A percentile compares a stretch with the other conserved stretches of the same genome.
phyloP scores from a whole-genome alignment of 2,329 filamentous ascomycete species.

The Shiraia sp. region DNA sequence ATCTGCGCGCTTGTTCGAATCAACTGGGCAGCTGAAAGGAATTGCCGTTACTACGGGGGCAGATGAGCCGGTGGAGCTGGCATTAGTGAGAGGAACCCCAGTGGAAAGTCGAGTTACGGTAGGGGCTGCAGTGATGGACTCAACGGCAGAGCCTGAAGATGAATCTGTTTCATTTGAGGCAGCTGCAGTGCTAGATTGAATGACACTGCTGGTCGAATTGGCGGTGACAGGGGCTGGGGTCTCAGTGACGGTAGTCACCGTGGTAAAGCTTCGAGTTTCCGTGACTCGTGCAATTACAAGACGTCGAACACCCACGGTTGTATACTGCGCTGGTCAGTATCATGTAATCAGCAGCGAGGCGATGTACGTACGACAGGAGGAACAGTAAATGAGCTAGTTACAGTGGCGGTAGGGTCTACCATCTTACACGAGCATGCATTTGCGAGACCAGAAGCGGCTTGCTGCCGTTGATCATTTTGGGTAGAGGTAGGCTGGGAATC shows the following conservation, averaged over 20 bases:
- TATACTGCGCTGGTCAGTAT: conserved; percentile 10
- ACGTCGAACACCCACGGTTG: conserved; percentile 20
- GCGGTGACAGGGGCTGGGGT: not conserved
- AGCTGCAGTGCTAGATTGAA: not conserved
- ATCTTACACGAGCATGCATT: conserved; percentile 38
- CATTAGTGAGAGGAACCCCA: not conserved
- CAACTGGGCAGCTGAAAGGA: conserved; percentile 30
- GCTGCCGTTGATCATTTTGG: conserved; percentile 13
- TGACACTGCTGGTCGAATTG: not conserved
- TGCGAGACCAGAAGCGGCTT: conserved; percentile 25
- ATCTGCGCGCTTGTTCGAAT: conserved; percentile 18
- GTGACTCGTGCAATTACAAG: conserved; percentile 11
- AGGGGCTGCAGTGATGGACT: not conserved
- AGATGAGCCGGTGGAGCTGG: conserved; percentile 1
- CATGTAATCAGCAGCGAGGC: not conserved
- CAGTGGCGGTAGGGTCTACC: conserved; percentile 32
- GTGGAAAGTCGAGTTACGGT: conserved; percentile 1
- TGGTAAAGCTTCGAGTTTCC: conserved; percentile 13
- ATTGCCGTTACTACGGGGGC: conserved; percentile 23
- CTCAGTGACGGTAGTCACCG: conserved; percentile 9
- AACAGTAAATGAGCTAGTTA: conserved; percentile 28
- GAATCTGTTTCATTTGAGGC: not conserved
- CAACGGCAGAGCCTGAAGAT: conserved; percentile 1
- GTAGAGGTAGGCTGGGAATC: conserved; percentile 10
- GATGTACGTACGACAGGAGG: conserved; percentile 27